A percentile compares a stretch with the other conserved stretches of the same genome.
phyloP scores from a whole-genome alignment of 2,329 filamentous ascomycete species.

The Blastomyces emzantsi region DNA sequence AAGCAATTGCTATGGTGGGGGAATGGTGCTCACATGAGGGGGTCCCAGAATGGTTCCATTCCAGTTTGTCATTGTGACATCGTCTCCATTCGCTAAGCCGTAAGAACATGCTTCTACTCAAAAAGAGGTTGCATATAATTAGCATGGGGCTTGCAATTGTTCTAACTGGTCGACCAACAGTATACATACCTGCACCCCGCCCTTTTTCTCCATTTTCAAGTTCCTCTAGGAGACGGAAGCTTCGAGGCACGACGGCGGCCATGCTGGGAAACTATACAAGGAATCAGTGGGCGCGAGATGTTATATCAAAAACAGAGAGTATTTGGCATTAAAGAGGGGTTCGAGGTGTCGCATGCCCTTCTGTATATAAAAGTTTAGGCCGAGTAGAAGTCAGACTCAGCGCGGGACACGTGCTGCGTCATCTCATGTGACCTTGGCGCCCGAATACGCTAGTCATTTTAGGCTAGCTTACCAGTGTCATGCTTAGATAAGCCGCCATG shows the following conservation, averaged over 20 bases:
- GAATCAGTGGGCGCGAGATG: not conserved
- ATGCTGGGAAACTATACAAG: conserved; percentile 29
- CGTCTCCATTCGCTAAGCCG: conserved; percentile 85
- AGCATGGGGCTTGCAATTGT: conserved; percentile 15
- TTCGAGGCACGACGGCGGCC: conserved; percentile 76
- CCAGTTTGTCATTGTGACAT: conserved; percentile 97
- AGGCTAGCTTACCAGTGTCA: not conserved
- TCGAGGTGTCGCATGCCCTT: not conserved
- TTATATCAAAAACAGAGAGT: not conserved
- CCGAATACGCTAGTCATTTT: not conserved
- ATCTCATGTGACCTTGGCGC: not conserved
- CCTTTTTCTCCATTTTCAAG: conserved; percentile 99
- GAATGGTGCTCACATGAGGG: conserved; percentile 63
- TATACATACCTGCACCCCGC: conserved; percentile 61
- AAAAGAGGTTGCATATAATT: conserved; percentile 18
- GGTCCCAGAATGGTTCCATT: conserved; percentile 96
- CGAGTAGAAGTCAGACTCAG: not conserved
- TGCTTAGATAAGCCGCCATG: not conserved
- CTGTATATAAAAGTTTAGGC: not conserved
- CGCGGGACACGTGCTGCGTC: conserved; percentile 8
- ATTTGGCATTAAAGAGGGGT: not conserved
- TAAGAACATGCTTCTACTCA: conserved; percentile 85
- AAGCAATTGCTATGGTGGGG: not conserved
- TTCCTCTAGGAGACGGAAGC: conserved; percentile 95
- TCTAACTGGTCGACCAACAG: not conserved